phyloP scores from a whole-genome alignment of 225 moss, liverwort and hornwort genomes.

The Physcomitrium patens region DNA sequence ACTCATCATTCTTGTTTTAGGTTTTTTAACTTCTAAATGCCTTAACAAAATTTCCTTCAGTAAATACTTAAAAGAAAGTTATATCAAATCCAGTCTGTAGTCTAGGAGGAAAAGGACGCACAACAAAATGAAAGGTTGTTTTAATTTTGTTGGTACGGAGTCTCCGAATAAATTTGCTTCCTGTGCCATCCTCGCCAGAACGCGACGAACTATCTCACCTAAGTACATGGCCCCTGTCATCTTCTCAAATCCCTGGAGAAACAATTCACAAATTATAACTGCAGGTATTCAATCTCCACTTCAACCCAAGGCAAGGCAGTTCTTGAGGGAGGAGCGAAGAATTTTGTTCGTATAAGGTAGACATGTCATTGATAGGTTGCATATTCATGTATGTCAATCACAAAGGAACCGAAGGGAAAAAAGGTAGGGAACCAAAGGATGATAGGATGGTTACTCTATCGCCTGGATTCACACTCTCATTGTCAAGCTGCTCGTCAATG shows the following conservation, averaged over 20 bases:
- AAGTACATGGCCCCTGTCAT: constrained; percentile 67
- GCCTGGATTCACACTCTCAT: constrained; percentile 60
- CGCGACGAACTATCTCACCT: constrained; percentile 62
- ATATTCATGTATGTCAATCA: background rate
- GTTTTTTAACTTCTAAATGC: too few species aligned
- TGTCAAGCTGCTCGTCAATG: constrained; percentile 53
- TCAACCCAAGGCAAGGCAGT: background rate
- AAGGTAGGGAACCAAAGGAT: background rate
- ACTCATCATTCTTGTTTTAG: background rate
- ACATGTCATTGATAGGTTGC: background rate
- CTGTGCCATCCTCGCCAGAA: constrained; percentile 48
- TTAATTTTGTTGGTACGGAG: constrained; percentile 27
- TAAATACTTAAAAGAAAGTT: background rate
- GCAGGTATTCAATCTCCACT: background rate
- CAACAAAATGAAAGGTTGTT: constrained; percentile 35
- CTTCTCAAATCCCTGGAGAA: constrained; percentile 57
- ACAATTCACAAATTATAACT: background rate
- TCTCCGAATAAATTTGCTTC: constrained; percentile 51
- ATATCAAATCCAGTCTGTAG: background rate
- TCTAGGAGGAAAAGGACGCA: constrained; percentile 12
- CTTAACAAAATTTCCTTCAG: background rate
- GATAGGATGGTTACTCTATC: constrained; percentile 34
- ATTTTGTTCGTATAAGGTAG: too few species aligned
- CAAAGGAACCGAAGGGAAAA: background rate
- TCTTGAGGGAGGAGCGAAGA: background rate